Percentiles rank a stretch among this genome's conserved stretches.
phyloP scores from a whole-genome alignment of 208 protist species.

The Leishmania mexicana region DNA sequence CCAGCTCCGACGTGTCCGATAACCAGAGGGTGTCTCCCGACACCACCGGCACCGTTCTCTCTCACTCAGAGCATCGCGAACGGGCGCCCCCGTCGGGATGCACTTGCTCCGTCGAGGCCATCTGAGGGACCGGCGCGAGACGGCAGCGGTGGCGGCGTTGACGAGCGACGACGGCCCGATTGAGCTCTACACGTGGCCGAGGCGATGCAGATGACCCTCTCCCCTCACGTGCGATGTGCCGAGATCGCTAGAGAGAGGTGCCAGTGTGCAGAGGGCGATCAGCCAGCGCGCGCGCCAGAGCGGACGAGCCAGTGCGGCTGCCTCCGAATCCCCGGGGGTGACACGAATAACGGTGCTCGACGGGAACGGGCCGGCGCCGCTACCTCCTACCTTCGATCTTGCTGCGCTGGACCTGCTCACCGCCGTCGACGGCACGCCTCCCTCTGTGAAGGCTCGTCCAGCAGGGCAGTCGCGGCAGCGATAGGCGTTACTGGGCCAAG shows the following conservation, averaged over 20 bases:
- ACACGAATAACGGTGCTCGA: neutral
- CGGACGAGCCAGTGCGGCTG: neutral
- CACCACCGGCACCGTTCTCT: neutral
- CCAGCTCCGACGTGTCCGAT: neutral
- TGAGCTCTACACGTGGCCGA: neutral
- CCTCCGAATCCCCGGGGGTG: neutral
- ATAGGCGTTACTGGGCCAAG: neutral
- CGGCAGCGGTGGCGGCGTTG: neutral
- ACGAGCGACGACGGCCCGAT: neutral
- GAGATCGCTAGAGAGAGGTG: neutral
- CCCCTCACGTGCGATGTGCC: neutral
- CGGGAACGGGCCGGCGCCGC: neutral
- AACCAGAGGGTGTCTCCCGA: neutral
- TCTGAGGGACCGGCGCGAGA: neutral
- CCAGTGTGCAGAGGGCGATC: neutral
- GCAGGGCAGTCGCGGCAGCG: neutral
- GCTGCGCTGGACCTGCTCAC: neutral
- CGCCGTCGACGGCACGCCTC: neutral
- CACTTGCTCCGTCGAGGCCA: neutral
- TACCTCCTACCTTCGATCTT: neutral
- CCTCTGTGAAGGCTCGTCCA: neutral
- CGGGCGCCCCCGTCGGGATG: neutral
- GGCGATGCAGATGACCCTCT: neutral
- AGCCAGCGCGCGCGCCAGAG: neutral
- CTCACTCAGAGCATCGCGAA: neutral